Evolutionary conservation across 2,329 filamentous ascomycete genomes (phyloP).

Genomic region (Fusarium concolor): DNA sequence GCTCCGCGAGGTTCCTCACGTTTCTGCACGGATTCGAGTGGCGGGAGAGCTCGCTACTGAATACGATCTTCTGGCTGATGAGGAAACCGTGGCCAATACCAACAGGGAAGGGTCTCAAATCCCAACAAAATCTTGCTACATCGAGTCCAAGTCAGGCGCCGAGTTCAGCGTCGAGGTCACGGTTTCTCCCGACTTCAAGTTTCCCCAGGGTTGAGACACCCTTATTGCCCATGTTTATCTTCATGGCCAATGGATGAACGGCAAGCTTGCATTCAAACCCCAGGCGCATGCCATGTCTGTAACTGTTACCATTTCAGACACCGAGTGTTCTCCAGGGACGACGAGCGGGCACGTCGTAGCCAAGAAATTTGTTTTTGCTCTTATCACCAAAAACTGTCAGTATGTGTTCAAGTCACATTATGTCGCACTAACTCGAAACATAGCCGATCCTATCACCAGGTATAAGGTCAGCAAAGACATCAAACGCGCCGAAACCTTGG

Average conservation of each 20-base stretch:
- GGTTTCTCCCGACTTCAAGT: not conserved
- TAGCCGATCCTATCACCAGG: not conserved
- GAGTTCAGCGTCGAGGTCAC: slow-evolving; percentile 29
- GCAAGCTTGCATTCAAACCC: fast-evolving
- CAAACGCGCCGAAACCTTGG: not conserved
- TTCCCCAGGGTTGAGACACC: fast-evolving
- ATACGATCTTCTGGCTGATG: slow-evolving; percentile 18
- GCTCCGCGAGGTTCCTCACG: slow-evolving; percentile 21
- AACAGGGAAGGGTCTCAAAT: not conserved
- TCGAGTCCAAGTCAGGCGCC: slow-evolving; percentile 40
- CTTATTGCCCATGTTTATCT: not conserved
- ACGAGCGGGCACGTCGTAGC: fast-evolving
- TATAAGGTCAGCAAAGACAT: not conserved
- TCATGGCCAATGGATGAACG: slow-evolving; percentile 13
- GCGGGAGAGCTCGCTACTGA: slow-evolving; percentile 38
- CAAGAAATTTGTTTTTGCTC: slow-evolving; percentile 28
- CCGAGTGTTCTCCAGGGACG: not conserved
- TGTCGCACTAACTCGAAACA: not conserved
- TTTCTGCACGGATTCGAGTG: slow-evolving; percentile 35
- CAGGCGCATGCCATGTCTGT: not conserved
- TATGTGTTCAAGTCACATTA: too few species aligned
- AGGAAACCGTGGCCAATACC: fast-evolving
- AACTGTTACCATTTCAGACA: not conserved
- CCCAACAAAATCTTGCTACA: slow-evolving; percentile 29
- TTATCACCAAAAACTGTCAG: slow-evolving; percentile 18